Conservation (phyloP, 805 yeast species). For the Candida nemodendra region DNA sequence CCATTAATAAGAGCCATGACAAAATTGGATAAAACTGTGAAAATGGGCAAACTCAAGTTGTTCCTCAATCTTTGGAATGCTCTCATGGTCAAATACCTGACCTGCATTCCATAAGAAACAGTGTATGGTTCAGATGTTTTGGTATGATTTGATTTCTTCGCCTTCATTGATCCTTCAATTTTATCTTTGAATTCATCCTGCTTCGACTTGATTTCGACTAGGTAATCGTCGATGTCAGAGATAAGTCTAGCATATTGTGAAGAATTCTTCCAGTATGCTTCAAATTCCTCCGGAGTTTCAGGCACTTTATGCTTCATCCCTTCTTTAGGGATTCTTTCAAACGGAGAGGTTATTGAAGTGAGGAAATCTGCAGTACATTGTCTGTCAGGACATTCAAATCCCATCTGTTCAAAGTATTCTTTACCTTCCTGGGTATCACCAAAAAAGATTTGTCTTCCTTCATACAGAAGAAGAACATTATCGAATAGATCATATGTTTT, state of each 20-base stretch:
- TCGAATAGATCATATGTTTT: constrained; percentile 43
- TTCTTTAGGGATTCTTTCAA: constrained; percentile 30
- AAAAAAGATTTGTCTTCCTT: constrained; percentile 41
- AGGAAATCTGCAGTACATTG: constrained; percentile 46
- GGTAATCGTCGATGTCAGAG: constrained; percentile 34
- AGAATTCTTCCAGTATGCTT: constrained; percentile 38
- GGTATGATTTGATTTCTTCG: constrained; percentile 49
- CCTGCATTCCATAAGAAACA: constrained; percentile 51
- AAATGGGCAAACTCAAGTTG: constrained; percentile 46
- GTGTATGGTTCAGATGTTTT: constrained; percentile 49
- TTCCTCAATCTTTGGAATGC: constrained; percentile 48
- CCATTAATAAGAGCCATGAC: constrained; percentile 53
- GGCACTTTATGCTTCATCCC: constrained; percentile 42
- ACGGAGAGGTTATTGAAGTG: constrained; percentile 35
- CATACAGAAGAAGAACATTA: constrained; percentile 38
- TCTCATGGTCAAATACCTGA: constrained; percentile 44
- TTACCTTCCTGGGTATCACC: constrained; percentile 37
- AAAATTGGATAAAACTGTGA: constrained; percentile 43
- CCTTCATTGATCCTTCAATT: constrained; percentile 25
- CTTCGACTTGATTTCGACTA: constrained; percentile 7
- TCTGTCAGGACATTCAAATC: constrained; percentile 43
- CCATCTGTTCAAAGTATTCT: constrained; percentile 39
- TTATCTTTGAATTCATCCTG: constrained; percentile 7
- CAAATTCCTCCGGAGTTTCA: constrained; percentile 40
- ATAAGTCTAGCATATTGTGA: constrained; percentile 34